phyloP scores from a whole-genome alignment of 2,329 filamentous ascomycete species.

The Claviceps lovelessii region DNA sequence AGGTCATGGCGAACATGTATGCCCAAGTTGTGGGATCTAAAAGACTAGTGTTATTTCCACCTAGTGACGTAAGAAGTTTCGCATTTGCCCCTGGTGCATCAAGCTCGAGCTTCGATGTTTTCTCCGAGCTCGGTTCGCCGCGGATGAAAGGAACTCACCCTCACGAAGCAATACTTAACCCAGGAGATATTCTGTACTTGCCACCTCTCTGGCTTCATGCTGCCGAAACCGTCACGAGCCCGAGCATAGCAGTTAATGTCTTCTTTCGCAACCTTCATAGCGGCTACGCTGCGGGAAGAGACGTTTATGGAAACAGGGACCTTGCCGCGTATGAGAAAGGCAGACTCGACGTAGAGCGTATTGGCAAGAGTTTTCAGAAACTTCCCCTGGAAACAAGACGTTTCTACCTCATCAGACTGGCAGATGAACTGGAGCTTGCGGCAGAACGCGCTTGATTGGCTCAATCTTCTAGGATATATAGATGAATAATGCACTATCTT shows the following conservation, averaged over 20 bases:
- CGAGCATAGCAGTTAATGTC: conserved; percentile 73
- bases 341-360: conserved; percentile 53
- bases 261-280: conserved; percentile 63
- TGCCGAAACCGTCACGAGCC: conserved; percentile 39
- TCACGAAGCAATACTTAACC: conserved; percentile 48
- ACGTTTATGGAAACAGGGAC: conserved; percentile 82
- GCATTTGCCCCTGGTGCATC: conserved; percentile 64
- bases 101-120: conserved; percentile 64
- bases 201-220: conserved; percentile 78
- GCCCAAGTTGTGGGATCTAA: conserved; percentile 66
- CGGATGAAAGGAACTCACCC: conserved; percentile 40
- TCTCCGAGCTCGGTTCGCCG: conserved; percentile 31
- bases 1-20: conserved; percentile 79
- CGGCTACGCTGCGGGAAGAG: conserved; percentile 58
- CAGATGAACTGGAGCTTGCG: conserved; percentile 42
- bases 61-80: conserved; percentile 55
- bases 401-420: conserved; percentile 64
- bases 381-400: conserved; percentile 51
- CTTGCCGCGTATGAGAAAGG: conserved; percentile 73
- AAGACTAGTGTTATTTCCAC: conserved; percentile 62
- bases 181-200: conserved; percentile 67
- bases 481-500: neutral
- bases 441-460: conserved; percentile 6
- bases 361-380: conserved; percentile 48
- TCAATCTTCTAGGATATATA: conserved; percentile 10